Conservation (phyloP, 176 grass and related monocot genomes). For the Saccharum officinarum region DNA sequence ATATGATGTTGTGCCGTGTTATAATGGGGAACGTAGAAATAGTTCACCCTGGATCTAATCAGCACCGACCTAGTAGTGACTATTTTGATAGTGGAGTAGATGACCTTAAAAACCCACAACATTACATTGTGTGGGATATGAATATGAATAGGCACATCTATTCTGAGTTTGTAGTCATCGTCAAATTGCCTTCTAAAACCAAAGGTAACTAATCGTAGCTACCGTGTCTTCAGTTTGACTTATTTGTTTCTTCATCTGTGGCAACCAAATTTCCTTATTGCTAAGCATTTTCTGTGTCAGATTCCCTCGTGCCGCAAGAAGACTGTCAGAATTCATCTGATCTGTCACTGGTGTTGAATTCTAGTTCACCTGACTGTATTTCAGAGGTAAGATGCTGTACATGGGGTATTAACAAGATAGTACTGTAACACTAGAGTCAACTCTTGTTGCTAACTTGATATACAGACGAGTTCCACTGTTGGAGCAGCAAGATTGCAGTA, state of each 20-base stretch:
- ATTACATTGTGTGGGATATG: conserved; percentile 94
- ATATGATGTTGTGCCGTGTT: conserved; percentile 93
- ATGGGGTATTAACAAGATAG: conserved; percentile 22
- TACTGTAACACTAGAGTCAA: conserved; percentile 40
- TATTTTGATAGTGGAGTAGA: conserved; percentile 96
- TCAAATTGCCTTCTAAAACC: conserved; percentile 69
- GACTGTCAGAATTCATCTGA: conserved; percentile 54
- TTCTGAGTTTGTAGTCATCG: conserved; percentile 86
- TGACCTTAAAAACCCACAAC: conserved; percentile 80
- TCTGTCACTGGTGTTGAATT: conserved; percentile 66
- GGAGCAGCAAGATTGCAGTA: conserved; percentile 50
- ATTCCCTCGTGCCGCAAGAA: conserved; percentile 55
- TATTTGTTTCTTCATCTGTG: conserved; percentile 15
- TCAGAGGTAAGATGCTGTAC: conserved; percentile 61
- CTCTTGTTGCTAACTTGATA: conserved; percentile 34
- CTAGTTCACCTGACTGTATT: conserved; percentile 48
- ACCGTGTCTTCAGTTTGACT: conserved; percentile 27
- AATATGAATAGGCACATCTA: conserved; percentile 85
- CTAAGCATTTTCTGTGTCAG: conserved; percentile 49
- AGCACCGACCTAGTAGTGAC: conserved; percentile 63
- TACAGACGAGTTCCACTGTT: conserved; percentile 56
- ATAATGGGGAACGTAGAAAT: conserved; percentile 98
- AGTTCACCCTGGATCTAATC: conserved; percentile 81
- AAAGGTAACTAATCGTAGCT: conserved; percentile 62
- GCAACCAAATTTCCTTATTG: conserved; percentile 25